Conservation (phyloP, 2,329 filamentous ascomycete genomes). For the Laburnicola sp. region DNA sequence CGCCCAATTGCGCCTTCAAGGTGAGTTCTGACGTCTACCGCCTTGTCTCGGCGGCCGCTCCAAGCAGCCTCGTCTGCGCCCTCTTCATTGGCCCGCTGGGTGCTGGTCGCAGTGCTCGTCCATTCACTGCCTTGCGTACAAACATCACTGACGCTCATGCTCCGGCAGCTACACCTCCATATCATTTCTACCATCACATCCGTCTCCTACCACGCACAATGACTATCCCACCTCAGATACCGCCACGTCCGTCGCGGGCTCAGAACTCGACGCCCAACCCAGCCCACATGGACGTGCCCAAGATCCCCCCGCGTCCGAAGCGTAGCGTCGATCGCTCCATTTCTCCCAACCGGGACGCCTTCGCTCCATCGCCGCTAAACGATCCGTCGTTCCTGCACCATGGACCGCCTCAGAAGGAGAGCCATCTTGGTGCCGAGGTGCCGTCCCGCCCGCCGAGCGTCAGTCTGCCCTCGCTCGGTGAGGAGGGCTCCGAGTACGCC, state of each 20-base stretch:
- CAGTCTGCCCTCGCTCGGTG: constrained; percentile 78
- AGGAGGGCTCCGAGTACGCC: constrained; percentile 89
- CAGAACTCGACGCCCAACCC: constrained; percentile 49
- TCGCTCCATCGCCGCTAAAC: constrained; percentile 83
- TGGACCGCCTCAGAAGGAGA: constrained; percentile 37
- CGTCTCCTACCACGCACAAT: constrained; percentile 39
- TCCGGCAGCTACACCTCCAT: constrained; percentile 15
- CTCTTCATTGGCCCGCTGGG: constrained; percentile 26
- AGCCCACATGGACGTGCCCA: constrained; percentile 61
- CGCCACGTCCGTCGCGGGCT: constrained; percentile 64
- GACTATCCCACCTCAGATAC: constrained; percentile 58
- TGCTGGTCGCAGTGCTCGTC: constrained; percentile 18
- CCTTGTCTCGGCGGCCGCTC: constrained; percentile 23
- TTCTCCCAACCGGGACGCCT: constrained; percentile 77
- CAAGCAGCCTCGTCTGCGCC: constrained; percentile 19
- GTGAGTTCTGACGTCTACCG: constrained; percentile 9
- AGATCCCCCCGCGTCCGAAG: constrained; percentile 75
- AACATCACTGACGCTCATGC: constrained; percentile 27
- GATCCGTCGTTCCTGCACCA: constrained; percentile 61
- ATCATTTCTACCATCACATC: constrained; percentile 19
- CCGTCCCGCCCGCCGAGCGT: constrained; percentile 72
- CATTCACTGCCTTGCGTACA: constrained; percentile 15
- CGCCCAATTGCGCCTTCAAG: constrained; percentile 7
- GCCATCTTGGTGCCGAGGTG: constrained; percentile 45
- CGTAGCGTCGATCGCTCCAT: constrained; percentile 71